These are phyloP conservation scores for Maudiozyma humilis DNA, from an alignment of 1,139 yeast species.

Conservation along the genomic window DNA sequence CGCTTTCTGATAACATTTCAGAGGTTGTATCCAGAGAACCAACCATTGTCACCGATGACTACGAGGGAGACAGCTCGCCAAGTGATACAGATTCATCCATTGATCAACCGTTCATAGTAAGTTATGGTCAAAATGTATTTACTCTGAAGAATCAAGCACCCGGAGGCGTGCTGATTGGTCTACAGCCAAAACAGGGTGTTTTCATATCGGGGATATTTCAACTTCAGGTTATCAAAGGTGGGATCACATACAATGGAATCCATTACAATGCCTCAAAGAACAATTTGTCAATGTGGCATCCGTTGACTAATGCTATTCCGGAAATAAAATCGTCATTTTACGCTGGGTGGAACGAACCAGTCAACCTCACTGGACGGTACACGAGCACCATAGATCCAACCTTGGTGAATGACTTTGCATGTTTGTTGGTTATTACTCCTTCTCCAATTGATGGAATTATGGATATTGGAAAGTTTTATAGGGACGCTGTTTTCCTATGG, in stretches of 20 bases:
- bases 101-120: constrained; percentile 3
- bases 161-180: constrained; percentile 8
- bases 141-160: constrained; percentile 1
- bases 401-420: constrained; percentile 13
- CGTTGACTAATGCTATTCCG: constrained; percentile 49
- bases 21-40: constrained; percentile 7
- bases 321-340: constrained; percentile 36
- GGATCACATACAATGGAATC: constrained; percentile 46
- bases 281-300: constrained; percentile 39
- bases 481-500: constrained; percentile 23
- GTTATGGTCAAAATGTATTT: constrained; percentile 8
- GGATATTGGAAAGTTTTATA: constrained; percentile 12
- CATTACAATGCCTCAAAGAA: constrained; percentile 38
- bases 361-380: constrained; percentile 28
- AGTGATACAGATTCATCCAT: background rate
- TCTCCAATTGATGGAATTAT: constrained; percentile 12
- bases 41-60: constrained; percentile 7
- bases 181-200: constrained; percentile 38
- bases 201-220: constrained; percentile 52
- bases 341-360: constrained; percentile 31
- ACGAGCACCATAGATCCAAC: constrained; percentile 6
- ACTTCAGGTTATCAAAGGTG: constrained; percentile 51
- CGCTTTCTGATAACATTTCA: constrained; percentile 1
- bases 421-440: constrained; percentile 20
- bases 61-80: constrained; percentile 8